Evolutionary conservation across 1,284 basidiomycete genomes (phyloP), one percentile per base, ranked within the genome.

Genomic region (Trichosporon sp.): DNA sequence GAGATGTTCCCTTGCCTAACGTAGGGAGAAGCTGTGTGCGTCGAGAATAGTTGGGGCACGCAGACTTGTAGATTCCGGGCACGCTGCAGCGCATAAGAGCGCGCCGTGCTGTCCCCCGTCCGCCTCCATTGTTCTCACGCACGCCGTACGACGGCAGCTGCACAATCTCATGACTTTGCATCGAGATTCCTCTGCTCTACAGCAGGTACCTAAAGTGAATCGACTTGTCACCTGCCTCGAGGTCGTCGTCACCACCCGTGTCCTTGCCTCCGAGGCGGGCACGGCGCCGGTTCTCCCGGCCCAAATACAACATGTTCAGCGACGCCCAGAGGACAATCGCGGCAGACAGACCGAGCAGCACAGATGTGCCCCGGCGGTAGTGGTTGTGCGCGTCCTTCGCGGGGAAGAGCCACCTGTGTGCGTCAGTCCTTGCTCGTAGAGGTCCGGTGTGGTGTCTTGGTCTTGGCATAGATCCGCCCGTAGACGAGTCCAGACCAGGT

Each of bases 321-420:
- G 48, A 67, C 1, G 77, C 65, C 31, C 74, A 73, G n/a, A 75
- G 54, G 12, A 69, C 65, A 61, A 76, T 75, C 16, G 64, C 48
- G 14, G 67, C 40, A 1, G 77, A 68, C 10, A 79, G 67, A 4
- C 72, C 75, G 38, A 79, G 71, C 1, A 77, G 70, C 32, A 77
- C 73, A 1, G 74, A 74, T 2, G 85, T 86, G 3, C 84, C 86
- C 48, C 78, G 81, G n/a, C 76, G 80, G 75, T 87, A 88, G 32
- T 81, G 73, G 11, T 67, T 21, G 0, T 87, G 87, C 1, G 85
- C 78, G 1, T 85, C 81, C n/a, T 85, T 85, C 19, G 86, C 76
- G 1, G 84, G 81, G 73, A 88, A 84, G 11, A 89, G 83, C 88
- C 88, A 88, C 0, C 59, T 67, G 69, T 16, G 19, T 26, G 26